Evolutionary conservation across 306 rosid species (phyloP).

Genomic region (Medicago lupulina): DNA sequence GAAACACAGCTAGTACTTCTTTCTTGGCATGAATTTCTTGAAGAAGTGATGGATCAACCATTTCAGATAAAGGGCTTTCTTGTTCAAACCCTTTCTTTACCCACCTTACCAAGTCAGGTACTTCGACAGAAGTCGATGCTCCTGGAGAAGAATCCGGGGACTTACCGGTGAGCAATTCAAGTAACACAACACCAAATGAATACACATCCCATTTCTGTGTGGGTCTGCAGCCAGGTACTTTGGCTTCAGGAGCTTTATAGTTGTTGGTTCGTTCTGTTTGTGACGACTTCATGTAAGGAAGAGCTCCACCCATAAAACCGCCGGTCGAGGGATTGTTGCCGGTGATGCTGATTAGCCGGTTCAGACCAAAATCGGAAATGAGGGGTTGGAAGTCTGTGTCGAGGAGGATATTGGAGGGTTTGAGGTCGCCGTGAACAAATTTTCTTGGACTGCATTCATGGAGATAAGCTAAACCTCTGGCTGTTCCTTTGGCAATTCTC

Average conservation of each 20-base stretch:
- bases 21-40: slow-evolving; percentile 94
- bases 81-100: slow-evolving; percentile 91
- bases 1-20: slow-evolving; percentile 88
- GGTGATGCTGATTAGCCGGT: slow-evolving; percentile 76
- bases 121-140: slow-evolving; percentile 82
- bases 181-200: slow-evolving; percentile 85
- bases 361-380: slow-evolving; percentile 91
- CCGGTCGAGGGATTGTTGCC: slow-evolving; percentile 93
- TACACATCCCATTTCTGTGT: slow-evolving; percentile 94
- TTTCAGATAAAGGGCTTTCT: slow-evolving; percentile 85
- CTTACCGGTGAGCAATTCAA: slow-evolving; percentile 90
- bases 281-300: slow-evolving; percentile 74
- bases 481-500: slow-evolving; percentile 81
- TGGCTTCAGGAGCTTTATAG: slow-evolving; percentile 86
- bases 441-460: slow-evolving; percentile 98
- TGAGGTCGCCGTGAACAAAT: slow-evolving; percentile 93
- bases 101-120: slow-evolving; percentile 88
- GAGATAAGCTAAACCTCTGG: slow-evolving; percentile 90
- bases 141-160: slow-evolving; percentile 90
- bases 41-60: slow-evolving; percentile 84
- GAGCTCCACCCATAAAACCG: slow-evolving; percentile 91
- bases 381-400: slow-evolving; percentile 78
- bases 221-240: slow-evolving; percentile 68
- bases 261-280: slow-evolving; percentile 76
- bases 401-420: slow-evolving; percentile 92